Base-by-base conservation (phyloP, 805 yeast genomes). In the Candida michaelii region DNA sequence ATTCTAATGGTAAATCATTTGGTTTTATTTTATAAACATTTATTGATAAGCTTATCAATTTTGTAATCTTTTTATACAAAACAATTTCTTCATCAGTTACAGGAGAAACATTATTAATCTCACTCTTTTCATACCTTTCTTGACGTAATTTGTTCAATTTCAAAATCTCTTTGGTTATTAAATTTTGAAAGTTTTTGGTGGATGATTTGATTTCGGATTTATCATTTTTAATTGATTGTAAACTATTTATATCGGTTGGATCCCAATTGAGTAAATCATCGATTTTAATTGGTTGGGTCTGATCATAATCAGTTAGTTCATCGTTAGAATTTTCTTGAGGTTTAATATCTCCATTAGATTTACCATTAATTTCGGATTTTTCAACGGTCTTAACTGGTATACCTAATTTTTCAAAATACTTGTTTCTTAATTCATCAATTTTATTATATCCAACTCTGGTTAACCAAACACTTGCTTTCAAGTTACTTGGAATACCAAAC, bases 131-230 rank as follows among this genome's bases (percentile, higher is more conserved):
- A 48, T 52, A 68, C 35, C 76, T 56, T 38, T 64, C 66, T 49
- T 70, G 73, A 42, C 76, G 66, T 46, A 67, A 55, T 50, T 58
- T 63, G 49, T 70, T 69, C 42, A 70, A 54, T 41, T 54, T 57
- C 40, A 70, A 50, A 24, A 70, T 46, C 41, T 53, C 57, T 12
- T 44, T 47, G 1, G 73, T 65, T 15, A 70, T 65, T 16, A 63
- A 51, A 36, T 53, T 59, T 50, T 70, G 76, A 16, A 70, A 50
- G 1, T 49, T 53, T 21, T 49, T 52, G 1, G 69, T 59, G 0
- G 73, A 62, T 27, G 52, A 48, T 5, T 46, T 27, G 16, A 66
- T 45, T 12, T 48, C 23, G 12, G 51, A 46, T 39, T 51, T 52
- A 6, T 65, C 63, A 17, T 54, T 47, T 38, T 60, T 56, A 19